Percentiles rank a stretch among this genome's conserved stretches.
phyloP scores from a whole-genome alignment of 495 filamentous ascomycete genomes.

The Staphylotrichum longicolle region DNA sequence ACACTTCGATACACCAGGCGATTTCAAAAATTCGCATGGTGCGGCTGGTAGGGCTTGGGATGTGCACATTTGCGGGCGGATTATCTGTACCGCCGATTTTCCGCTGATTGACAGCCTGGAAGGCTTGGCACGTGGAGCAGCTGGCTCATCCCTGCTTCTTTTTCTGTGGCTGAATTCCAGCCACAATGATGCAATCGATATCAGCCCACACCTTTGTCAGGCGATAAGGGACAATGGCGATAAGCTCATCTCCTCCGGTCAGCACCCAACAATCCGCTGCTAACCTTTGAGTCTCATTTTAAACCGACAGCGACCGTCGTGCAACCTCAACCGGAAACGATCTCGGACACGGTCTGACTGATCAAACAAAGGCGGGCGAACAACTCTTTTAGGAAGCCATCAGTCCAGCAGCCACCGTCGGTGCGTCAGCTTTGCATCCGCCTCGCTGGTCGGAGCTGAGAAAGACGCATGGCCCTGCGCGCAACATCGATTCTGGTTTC shows the following conservation, averaged over 20 bases:
- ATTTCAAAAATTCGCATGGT: conserved; percentile 40
- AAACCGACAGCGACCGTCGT: neutral
- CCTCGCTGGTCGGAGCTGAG: too few species aligned
- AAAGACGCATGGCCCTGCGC: too few species aligned
- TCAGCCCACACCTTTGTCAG: neutral
- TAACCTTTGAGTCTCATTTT: too few species aligned
- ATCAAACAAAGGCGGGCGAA: too few species aligned
- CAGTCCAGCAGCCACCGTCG: too few species aligned
- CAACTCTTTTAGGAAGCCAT: too few species aligned
- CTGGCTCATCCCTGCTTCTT: neutral
- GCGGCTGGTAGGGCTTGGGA: conserved; percentile 35
- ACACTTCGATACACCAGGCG: conserved; percentile 31
- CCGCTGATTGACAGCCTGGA: conserved; percentile 4
- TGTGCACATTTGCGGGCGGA: conserved; percentile 28
- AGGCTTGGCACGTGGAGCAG: neutral
- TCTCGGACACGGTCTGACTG: too few species aligned
- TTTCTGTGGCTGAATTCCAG: conserved; percentile 13
- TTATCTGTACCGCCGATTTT: conserved; percentile 28
- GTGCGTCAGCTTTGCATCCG: too few species aligned
- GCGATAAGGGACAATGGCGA: neutral
- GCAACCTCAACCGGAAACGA: neutral
- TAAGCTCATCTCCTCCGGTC: neutral
- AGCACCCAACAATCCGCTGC: too few species aligned
- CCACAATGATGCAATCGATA: conserved; percentile 17
- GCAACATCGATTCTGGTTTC: too few species aligned